Conservation (phyloP, 306 rosid genomes). For the Erythrophleum fordii region DNA sequence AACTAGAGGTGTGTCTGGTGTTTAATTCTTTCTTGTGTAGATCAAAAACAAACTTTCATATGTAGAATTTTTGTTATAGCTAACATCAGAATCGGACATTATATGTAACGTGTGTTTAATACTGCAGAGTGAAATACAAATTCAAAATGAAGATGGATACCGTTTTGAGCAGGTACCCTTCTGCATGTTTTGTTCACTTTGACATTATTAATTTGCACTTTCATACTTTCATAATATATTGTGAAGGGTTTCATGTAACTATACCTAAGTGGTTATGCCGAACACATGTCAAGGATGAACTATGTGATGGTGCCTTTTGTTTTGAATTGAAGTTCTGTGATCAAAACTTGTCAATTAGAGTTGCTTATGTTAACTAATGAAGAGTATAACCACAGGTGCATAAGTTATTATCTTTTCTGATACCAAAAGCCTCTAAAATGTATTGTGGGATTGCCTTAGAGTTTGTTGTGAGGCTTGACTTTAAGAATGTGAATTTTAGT, state of each 20-base stretch:
- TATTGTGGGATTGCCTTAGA: background rate
- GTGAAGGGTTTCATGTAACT: constrained; percentile 29
- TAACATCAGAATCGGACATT: constrained; percentile 16
- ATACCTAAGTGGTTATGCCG: background rate
- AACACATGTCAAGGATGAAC: constrained; percentile 23
- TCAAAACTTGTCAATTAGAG: background rate
- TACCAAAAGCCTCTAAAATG: background rate
- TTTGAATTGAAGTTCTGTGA: background rate
- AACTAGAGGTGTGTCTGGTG: constrained; percentile 70
- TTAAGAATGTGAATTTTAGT: background rate
- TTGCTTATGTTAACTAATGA: background rate
- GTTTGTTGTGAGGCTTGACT: background rate
- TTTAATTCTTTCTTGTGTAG: background rate
- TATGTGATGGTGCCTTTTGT: constrained; percentile 18
- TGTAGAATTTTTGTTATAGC: background rate
- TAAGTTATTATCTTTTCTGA: background rate
- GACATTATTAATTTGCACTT: constrained; percentile 37
- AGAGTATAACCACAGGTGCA: background rate
- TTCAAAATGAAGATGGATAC: constrained; percentile 76
- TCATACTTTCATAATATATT: constrained; percentile 18
- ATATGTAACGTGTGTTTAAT: constrained; percentile 37
- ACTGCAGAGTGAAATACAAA: constrained; percentile 83
- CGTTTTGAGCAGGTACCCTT: constrained; percentile 86
- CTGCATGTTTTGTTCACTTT: constrained; percentile 26
- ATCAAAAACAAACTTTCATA: background rate